Evolutionary conservation across 2,329 filamentous ascomycete species (phyloP), one percentile per base, ranked within the genome.

Genomic region (Penicillium brasilianum): DNA sequence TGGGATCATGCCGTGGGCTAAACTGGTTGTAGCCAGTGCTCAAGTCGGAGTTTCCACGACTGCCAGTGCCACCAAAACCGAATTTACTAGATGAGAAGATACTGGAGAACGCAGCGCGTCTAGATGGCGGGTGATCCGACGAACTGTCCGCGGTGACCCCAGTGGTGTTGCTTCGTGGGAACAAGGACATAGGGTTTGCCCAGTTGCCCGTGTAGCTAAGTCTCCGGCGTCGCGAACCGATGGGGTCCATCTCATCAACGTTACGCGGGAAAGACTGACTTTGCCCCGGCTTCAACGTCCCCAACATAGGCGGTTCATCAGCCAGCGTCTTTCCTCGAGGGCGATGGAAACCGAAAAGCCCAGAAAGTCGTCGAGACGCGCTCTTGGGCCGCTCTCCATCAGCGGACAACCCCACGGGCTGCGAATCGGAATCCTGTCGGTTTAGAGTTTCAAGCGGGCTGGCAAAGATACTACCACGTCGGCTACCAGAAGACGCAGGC

Each of bases 251-350:
- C 9, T 87, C 83, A 51, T 81, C 79, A 34, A 80, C 52, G 63
- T 83, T 81, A 37, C 85, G 80, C 14, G 87, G 87, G 70, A 88
- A 83, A n/a, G 86, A 88, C 64, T 88, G 86, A 62, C 85, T 88
- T 63, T 88, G 85, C 0, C 82, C 81, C 51, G 83, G 76, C 65
- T 87, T 87, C 63, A 88, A 71, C n/a, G 83, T 83, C 16, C 86
- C 86, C 32, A 87, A 70, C 41, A 82, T 72, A 44, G 85, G 85
- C 3, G 85, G 84, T 34, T 87, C 84, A 64, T 87, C 84, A 2
- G 83, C 82, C 37, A 84, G 74, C 0, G 86, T 87, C 76, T 88
- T 89, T 4, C 85, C 84, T 62, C 87, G 82, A 66, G 85, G 85
- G 34, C 87, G 82, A 72, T 86, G 84, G 60, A 86, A 84, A 61